These are phyloP conservation scores for Fragaria vesca DNA, from an alignment of 306 rosid species.

Conservation along the genomic window DNA sequence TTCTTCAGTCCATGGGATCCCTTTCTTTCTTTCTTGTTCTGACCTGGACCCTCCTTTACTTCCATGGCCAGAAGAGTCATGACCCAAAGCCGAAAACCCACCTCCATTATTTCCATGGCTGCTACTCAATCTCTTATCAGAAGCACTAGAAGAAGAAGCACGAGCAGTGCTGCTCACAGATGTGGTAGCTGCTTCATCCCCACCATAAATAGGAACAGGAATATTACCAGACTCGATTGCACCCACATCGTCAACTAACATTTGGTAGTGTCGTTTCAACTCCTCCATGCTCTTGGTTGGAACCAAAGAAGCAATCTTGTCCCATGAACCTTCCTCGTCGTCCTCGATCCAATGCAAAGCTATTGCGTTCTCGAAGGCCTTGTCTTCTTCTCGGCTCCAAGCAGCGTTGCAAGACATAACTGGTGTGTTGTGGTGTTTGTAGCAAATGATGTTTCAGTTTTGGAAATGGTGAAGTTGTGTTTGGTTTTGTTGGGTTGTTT, in stretches of 20 bases:
- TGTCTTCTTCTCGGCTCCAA: conserved; percentile 93
- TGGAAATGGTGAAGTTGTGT: conserved; percentile 28
- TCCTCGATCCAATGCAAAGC: conserved; percentile 79
- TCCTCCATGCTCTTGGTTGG: conserved; percentile 72
- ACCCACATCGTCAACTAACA: conserved; percentile 67
- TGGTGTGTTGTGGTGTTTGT: conserved; percentile 19
- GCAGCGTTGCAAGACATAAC: conserved; percentile 53
- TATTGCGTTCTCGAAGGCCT: conserved; percentile 82
- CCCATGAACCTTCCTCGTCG: conserved; percentile 67
- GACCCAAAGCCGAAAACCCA: conserved; percentile 66
- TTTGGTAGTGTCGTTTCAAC: conserved; percentile 67
- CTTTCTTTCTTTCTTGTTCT: conserved; percentile 92
- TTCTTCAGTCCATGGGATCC: conserved; percentile 99
- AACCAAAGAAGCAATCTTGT: conserved; percentile 69
- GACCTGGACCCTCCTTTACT: conserved; percentile 85
- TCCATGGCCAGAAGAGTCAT: conserved; percentile 55
- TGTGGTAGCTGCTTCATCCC: conserved; percentile 43
- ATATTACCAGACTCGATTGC: conserved; percentile 79
- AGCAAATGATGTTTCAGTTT: neutral
- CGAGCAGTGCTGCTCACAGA: conserved; percentile 37
- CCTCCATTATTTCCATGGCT: conserved; percentile 38
- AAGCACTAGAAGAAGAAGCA: conserved; percentile 45
- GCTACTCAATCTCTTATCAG: conserved; percentile 67
- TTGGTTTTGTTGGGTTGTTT: conserved; percentile 32
- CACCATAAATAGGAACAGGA: conserved; percentile 58